Evolutionary conservation across 441 rosid genomes (phyloP).

Genomic region (Biscutella auriculata): DNA sequence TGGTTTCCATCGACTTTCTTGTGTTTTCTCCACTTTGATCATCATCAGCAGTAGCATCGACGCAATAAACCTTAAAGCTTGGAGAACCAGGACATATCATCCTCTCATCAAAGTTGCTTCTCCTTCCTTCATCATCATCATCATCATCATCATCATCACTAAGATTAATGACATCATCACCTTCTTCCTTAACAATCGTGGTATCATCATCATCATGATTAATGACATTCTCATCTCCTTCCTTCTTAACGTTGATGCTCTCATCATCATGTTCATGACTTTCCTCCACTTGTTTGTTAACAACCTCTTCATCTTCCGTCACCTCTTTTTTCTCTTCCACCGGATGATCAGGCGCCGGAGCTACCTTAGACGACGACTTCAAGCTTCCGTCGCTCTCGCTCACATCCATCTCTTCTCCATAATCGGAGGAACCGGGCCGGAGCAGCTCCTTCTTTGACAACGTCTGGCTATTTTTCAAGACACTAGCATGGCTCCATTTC

Average conservation of each 20-base stretch:
- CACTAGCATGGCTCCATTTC: conserved; percentile 22
- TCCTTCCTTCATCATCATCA: conserved; percentile 17
- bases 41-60: conserved; percentile 24
- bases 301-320: neutral
- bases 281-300: neutral
- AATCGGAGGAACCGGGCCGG: conserved; percentile 16
- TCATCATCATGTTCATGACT: too few relatives aligned
- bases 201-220: neutral
- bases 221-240: too few relatives aligned
- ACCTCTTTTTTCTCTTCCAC: conserved; percentile 17
- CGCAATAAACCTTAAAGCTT: conserved; percentile 63
- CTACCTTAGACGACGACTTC: conserved; percentile 23
- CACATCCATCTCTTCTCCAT: conserved; percentile 21
- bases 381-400: conserved; percentile 14
- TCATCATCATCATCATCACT: conserved; percentile 15
- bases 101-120: conserved; percentile 13
- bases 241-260: too few relatives aligned
- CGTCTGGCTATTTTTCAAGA: conserved; percentile 19
- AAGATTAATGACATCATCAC: too few relatives aligned
- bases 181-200: neutral
- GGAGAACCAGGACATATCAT: conserved; percentile 41
- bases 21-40: conserved; percentile 11
- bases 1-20: conserved; percentile 10
- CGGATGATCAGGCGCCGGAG: conserved; percentile 20
- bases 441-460: conserved; percentile 49